phyloP scores from a whole-genome alignment of 805 yeast genomes.

The Wickerhamomyces ciferrii region DNA sequence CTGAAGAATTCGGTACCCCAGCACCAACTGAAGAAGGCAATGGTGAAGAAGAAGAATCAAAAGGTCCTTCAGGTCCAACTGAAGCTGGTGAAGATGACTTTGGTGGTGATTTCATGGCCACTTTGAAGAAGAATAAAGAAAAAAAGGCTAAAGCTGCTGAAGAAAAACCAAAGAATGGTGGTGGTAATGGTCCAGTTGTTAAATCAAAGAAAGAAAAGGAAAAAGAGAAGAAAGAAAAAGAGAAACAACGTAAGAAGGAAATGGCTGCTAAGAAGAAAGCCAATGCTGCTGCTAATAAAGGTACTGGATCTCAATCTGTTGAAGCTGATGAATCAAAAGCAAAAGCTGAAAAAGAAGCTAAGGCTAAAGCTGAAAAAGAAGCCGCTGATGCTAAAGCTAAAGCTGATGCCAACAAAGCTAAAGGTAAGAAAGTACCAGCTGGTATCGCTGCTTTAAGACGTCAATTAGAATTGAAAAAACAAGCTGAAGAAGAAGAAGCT shows the following conservation, averaged over 20 bases:
- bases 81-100: constrained; percentile 35
- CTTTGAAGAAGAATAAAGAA: constrained; percentile 73
- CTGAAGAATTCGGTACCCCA: constrained; percentile 48
- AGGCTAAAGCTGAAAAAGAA: constrained; percentile 37
- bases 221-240: constrained; percentile 90
- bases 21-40: constrained; percentile 20
- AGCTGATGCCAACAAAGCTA: constrained; percentile 36
- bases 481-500: constrained; percentile 78
- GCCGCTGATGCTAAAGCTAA: constrained; percentile 5
- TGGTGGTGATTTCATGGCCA: constrained; percentile 73
- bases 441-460: constrained; percentile 87
- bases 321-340: constrained; percentile 73
- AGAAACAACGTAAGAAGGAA: constrained; percentile 87
- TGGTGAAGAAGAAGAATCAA: constrained; percentile 13
- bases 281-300: constrained; percentile 52
- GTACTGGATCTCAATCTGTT: constrained; percentile 18
- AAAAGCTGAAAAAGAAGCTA: constrained; percentile 69
- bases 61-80: constrained; percentile 23
- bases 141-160: constrained; percentile 65
- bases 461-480: constrained; percentile 85
- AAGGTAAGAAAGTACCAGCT: constrained; percentile 76
- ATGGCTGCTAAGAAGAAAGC: constrained; percentile 82
- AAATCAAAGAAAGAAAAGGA: constrained; percentile 93
- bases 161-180: constrained; percentile 39
- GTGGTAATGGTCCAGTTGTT: constrained; percentile 60